Conservation (phyloP, 768 basidiomycete species). For the Tricholoma furcatifolium region DNA sequence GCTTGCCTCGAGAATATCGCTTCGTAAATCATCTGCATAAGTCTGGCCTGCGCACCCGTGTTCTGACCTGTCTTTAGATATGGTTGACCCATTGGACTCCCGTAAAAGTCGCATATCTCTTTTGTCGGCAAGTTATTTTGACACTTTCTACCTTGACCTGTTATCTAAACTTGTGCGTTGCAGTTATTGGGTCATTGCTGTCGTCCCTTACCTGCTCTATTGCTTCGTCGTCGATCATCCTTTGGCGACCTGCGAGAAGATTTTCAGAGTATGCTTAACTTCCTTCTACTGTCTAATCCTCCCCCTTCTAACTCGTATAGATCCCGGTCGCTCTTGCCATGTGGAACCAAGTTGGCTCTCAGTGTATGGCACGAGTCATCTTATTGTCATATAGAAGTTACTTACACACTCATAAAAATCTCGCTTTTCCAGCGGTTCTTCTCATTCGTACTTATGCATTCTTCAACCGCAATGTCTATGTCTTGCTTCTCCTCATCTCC, state of each 20-base stretch:
- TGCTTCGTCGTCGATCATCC: constrained; percentile 74
- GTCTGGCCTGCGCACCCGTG: constrained; percentile 18
- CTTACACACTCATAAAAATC: constrained; percentile 6
- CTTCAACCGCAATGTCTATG: constrained; percentile 73
- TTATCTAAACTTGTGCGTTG: constrained; percentile 12
- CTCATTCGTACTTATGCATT: constrained; percentile 85
- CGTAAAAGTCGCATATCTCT: constrained; percentile 79
- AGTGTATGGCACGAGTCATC: constrained; percentile 61
- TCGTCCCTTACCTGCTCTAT: constrained; percentile 77
- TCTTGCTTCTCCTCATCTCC: constrained; percentile 61
- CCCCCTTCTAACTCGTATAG: constrained; percentile 31
- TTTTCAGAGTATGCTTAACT: constrained; percentile 54
- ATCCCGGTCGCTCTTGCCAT: constrained; percentile 79
- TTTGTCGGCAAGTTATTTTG: constrained; percentile 64
- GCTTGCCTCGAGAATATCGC: constrained; percentile 73
- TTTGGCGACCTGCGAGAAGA: constrained; percentile 59
- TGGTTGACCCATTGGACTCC: constrained; percentile 86
- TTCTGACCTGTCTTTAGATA: constrained; percentile 43
- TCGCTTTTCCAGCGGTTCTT: constrained; percentile 55
- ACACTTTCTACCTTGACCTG: constrained; percentile 5
- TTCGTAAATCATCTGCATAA: constrained; percentile 49
- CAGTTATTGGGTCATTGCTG: constrained; percentile 81
- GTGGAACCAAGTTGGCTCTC: constrained; percentile 87
- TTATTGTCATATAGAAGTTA: not conserved
- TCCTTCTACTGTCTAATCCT: not conserved